Conservation (phyloP, 208 protist genomes). For the Leptomonas seymouri region DNA sequence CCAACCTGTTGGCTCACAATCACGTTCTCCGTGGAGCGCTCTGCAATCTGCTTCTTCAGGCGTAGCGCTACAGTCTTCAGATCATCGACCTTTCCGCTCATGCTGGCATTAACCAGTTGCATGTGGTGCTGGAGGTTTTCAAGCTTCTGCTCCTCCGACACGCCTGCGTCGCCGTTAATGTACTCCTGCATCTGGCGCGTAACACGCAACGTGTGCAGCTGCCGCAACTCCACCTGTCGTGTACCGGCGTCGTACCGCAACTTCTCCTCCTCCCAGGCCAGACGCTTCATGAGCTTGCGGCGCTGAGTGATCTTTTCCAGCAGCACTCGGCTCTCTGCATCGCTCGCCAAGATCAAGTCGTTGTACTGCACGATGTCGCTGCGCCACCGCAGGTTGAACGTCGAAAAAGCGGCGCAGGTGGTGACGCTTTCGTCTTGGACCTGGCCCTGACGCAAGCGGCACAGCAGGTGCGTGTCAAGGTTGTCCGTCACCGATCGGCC, state of each 20-base stretch:
- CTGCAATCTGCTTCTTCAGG: constrained; percentile 71
- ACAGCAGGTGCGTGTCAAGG: constrained; percentile 77
- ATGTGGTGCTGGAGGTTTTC: constrained; percentile 78
- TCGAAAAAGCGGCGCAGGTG: constrained; percentile 80
- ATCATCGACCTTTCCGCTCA: constrained; percentile 81
- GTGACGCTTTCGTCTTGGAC: constrained; percentile 90
- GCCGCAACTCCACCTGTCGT: constrained; percentile 88
- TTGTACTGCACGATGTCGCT: constrained; percentile 83
- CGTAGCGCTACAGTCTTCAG: constrained; percentile 49
- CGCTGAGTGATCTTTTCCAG: constrained; percentile 83
- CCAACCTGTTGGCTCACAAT: constrained; percentile 48
- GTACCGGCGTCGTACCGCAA: constrained; percentile 81
- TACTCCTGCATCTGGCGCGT: constrained; percentile 95
- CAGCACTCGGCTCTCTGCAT: constrained; percentile 70
- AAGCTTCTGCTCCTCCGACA: constrained; percentile 69
- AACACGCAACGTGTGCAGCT: constrained; percentile 94
- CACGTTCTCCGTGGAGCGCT: constrained; percentile 78
- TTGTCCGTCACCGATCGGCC: constrained; percentile 34
- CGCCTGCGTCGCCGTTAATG: constrained; percentile 76
- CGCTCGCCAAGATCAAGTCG: constrained; percentile 75
- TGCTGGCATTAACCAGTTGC: constrained; percentile 63
- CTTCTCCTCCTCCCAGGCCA: constrained; percentile 73
- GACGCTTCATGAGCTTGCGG: constrained; percentile 77
- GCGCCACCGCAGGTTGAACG: constrained; percentile 76
- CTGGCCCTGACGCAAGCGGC: constrained; percentile 91